Evolutionary conservation across 768 basidiomycete species (phyloP), one percentile per base, ranked within the genome.

Genomic region (Suillus decipiens): DNA sequence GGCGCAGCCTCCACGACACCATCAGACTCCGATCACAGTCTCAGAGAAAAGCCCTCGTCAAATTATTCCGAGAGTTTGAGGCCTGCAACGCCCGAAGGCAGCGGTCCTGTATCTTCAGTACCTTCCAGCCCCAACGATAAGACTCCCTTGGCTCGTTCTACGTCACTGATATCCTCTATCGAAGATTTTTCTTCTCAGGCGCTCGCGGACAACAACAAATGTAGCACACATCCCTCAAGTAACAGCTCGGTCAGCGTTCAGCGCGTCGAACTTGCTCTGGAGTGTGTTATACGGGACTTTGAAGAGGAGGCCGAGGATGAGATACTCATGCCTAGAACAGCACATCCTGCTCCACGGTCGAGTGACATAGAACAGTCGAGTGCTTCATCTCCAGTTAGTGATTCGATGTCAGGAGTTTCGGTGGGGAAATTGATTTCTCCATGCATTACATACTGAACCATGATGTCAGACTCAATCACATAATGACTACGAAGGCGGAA

Each of bases 231-330:
- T 19, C 7, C 31, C n/a, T 80, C 84, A 58, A 72, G 79, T 22
- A 68, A 92, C 60, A 79, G 81, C 3, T 79, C 85, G 4, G 19
- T 78, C 82, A 33, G 83, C 77, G 22, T 72, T 88, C 61, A 84
- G 80, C 68, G 69, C 68, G 89, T 87, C 22, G 93, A 93, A 39
- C 70, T 89, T 72, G 91, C 92, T 0, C 73, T 95, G 41, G 89
- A 90, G 67, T 82, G 86, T 63, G 93, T 83, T 12, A 90, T 95
- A 61, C 84, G 86, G 69, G 89, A 92, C 72, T 83, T 93, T 54
- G 90, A 92, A 71, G 83, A 85, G 64, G 89, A 92, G 57, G 69
- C 80, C 0, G 90, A 90, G 65, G 90, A 93, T 73, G 87, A 92
- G 73, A 88, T 92, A 64, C 79, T 92, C 67, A 82, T 92, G 78